Percentiles rank a stretch among this genome's conserved stretches.
Evolutionary conservation across 2,329 filamentous ascomycete genomes (phyloP).

Genomic region (Cylindrodendrum hubeiense): DNA sequence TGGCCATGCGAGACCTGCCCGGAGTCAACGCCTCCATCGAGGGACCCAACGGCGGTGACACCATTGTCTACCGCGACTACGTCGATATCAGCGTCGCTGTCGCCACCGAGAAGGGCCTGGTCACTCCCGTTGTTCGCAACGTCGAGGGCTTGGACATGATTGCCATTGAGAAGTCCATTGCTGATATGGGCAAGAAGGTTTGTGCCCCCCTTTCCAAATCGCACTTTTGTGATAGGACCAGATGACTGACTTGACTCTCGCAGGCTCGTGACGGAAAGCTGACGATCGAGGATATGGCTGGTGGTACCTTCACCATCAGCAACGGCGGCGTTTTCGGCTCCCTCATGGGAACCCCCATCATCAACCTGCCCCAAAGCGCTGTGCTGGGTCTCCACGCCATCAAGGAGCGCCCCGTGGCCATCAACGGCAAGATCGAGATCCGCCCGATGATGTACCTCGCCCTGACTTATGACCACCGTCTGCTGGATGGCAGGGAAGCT

Average conservation of each 20-base stretch:
- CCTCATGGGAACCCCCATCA: conserved; percentile 97
- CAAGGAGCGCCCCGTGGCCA: conserved; percentile 90
- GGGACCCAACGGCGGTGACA: conserved; percentile 93
- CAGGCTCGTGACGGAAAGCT: conserved; percentile 93
- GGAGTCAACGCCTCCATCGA: conserved; percentile 97
- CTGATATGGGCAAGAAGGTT: conserved; percentile 96
- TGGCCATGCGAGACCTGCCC: conserved; percentile 96
- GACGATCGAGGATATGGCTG: conserved; percentile 99
- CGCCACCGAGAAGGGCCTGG: conserved; percentile 95
- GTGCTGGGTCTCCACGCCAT: conserved; percentile 95
- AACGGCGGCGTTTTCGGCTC: conserved; percentile 98
- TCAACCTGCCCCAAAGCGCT: conserved; percentile 94
- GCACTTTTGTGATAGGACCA: not conserved
- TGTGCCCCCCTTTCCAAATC: conserved; percentile 28
- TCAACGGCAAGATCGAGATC: conserved; percentile 95
- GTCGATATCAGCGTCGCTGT: conserved; percentile 98
- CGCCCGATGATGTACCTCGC: conserved; percentile 99
- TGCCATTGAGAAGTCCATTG: conserved; percentile 89
- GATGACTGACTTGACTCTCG: conserved; percentile 8
- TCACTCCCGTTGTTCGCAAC: conserved; percentile 96
- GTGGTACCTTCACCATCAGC: conserved; percentile 97
- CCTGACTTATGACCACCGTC: conserved; percentile 95
- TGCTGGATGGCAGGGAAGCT: conserved; percentile 94
- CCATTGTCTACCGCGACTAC: conserved; percentile 98
- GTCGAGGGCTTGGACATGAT: conserved; percentile 90